These are phyloP conservation scores for Pseudonitzschia multiseries DNA, from an alignment of 108 stramenopile genomes.

Conservation along the genomic window DNA sequence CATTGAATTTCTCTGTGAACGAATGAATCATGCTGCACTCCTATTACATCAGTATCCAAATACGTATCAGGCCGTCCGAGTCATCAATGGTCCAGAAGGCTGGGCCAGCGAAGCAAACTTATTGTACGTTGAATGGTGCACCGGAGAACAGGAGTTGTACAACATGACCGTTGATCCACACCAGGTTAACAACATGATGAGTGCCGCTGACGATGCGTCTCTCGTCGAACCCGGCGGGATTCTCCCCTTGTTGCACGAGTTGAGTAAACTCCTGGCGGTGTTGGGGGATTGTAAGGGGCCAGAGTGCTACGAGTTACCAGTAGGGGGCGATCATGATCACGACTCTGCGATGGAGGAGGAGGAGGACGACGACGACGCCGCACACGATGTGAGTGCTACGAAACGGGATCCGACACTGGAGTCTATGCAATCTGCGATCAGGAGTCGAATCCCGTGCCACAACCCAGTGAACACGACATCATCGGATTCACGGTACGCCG, in stretches of 20 bases:
- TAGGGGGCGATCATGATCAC: not conserved
- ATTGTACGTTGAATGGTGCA: slow-evolving; percentile 15
- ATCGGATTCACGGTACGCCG: not conserved
- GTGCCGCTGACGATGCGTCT: not conserved
- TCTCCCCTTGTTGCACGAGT: not conserved
- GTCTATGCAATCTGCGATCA: slow-evolving; percentile 7
- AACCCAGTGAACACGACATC: slow-evolving; percentile 1
- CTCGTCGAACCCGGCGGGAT: not conserved
- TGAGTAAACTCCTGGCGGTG: not conserved
- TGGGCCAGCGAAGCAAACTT: not conserved
- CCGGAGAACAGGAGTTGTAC: slow-evolving; percentile 14
- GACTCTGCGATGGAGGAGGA: not conserved
- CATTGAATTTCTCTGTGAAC: not conserved
- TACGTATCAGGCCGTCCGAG: slow-evolving; percentile 14
- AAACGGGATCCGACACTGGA: not conserved
- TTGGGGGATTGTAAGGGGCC: slow-evolving; percentile 5
- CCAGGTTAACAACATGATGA: not conserved
- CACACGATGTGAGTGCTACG: too few species aligned
- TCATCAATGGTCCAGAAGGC: not conserved
- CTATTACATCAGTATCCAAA: slow-evolving; percentile 12
- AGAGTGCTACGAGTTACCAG: slow-evolving; percentile 17
- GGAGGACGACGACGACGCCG: too few species aligned
- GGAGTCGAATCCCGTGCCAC: slow-evolving; percentile 9
- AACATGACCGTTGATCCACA: slow-evolving; percentile 15
- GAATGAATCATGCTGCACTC: not conserved